Percentiles rank a stretch among this genome's conserved stretches.
These are phyloP conservation scores for Papiliotrema laurentii DNA, from an alignment of 1,284 basidiomycete species.

Conservation along the genomic window DNA sequence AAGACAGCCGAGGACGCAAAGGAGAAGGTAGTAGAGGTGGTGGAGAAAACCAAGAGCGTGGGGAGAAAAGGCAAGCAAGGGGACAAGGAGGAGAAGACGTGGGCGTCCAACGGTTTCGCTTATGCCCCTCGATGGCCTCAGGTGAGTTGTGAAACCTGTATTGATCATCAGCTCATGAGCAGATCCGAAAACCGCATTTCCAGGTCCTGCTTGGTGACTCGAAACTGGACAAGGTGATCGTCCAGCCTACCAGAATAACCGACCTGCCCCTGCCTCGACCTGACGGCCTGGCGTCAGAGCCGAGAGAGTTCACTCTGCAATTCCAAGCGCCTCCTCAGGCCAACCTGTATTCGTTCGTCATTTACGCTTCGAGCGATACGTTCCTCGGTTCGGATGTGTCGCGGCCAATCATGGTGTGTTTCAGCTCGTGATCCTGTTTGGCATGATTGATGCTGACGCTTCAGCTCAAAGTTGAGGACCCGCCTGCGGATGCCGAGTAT, in stretches of 20 bases:
- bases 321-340: slow-evolving; percentile 89
- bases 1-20: slow-evolving; percentile 37
- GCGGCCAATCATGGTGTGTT: slow-evolving; percentile 62
- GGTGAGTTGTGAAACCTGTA: slow-evolving; percentile 52
- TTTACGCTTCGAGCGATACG: slow-evolving; percentile 79
- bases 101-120: slow-evolving; percentile 58
- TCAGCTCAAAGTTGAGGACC: slow-evolving; percentile 77
- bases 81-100: slow-evolving; percentile 46
- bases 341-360: slow-evolving; percentile 84
- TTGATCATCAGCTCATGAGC: slow-evolving; percentile 4
- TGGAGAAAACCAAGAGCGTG: slow-evolving; percentile 55
- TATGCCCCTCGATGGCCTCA: slow-evolving; percentile 89
- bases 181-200: slow-evolving; percentile 83
- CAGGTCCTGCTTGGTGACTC: slow-evolving; percentile 89
- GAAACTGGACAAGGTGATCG: slow-evolving; percentile 82
- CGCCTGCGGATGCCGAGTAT: slow-evolving; percentile 58
- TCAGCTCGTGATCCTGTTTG: background rate
- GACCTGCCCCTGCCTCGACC: slow-evolving; percentile 69
- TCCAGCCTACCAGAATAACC: slow-evolving; percentile 78
- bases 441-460: background rate
- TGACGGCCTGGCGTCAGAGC: slow-evolving; percentile 57
- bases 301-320: slow-evolving; percentile 80
- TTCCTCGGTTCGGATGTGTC: slow-evolving; percentile 77
- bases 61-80: slow-evolving; percentile 20
- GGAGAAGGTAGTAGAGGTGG: slow-evolving; percentile 53